phyloP scores from a whole-genome alignment of 441 rosid genomes.

The Jatropha multifida region DNA sequence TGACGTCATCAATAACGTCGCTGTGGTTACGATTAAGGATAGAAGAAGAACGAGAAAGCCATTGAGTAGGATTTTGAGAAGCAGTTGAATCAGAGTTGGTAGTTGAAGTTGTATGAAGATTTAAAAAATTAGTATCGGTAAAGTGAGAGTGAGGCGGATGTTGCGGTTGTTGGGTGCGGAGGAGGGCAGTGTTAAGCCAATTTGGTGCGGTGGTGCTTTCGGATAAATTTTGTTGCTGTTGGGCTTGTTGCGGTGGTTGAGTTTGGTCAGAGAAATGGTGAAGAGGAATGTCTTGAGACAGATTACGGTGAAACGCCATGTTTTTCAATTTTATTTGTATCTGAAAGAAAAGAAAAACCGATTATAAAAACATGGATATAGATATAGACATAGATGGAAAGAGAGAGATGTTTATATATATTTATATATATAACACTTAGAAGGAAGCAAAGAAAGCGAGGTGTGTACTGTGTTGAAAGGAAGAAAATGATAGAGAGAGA shows the following conservation, averaged over 20 bases:
- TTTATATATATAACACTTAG: too few relatives aligned
- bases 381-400: neutral
- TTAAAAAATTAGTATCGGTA: constrained; percentile 63
- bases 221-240: constrained; percentile 34
- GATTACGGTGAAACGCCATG: constrained; percentile 89
- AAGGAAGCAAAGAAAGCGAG: too few relatives aligned
- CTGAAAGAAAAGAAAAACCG: neutral
- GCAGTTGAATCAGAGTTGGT: constrained; percentile 46
- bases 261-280: constrained; percentile 61
- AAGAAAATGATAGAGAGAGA: constrained; percentile 11
- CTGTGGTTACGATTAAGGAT: constrained; percentile 46
- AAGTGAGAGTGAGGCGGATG: constrained; percentile 36
- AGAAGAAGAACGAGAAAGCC: constrained; percentile 61
- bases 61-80: constrained; percentile 49
- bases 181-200: constrained; percentile 91
- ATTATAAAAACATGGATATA: constrained; percentile 18
- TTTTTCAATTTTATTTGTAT: neutral
- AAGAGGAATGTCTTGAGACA: constrained; percentile 74
- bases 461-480: neutral
- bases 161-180: constrained; percentile 52
- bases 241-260: constrained; percentile 27
- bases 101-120: constrained; percentile 57
- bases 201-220: constrained; percentile 54
- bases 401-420: too few relatives aligned
- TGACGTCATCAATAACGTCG: constrained; percentile 62